Conservation (phyloP, 306 rosid genomes). For the Citrullus amarus region DNA sequence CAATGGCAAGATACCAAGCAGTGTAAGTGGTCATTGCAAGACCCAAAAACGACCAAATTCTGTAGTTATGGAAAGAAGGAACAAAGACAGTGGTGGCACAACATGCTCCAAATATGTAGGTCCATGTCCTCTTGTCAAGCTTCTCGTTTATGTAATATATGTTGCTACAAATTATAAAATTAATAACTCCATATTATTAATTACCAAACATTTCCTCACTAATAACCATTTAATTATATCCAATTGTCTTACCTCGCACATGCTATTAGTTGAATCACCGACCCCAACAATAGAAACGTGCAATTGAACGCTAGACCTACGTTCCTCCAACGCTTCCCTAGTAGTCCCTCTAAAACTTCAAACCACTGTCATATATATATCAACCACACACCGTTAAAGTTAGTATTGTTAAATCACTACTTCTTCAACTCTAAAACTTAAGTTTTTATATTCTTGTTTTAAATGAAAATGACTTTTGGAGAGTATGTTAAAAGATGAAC, state of each 20-base stretch:
- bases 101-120: constrained; percentile 94
- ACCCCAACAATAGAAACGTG: constrained; percentile 94
- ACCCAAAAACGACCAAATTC: constrained; percentile 95
- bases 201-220: too few relatives aligned
- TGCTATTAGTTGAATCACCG: constrained; percentile 94
- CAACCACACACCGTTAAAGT: too few relatives aligned
- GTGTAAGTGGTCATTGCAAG: constrained; percentile 97
- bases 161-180: constrained; percentile 34
- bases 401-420: too few relatives aligned
- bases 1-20: constrained; percentile 90
- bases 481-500: too few relatives aligned
- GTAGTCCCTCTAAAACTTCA: constrained; percentile 92
- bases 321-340: constrained; percentile 93
- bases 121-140: constrained; percentile 98
- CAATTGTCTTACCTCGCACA: constrained; percentile 61
- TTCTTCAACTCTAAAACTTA: too few relatives aligned
- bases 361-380: constrained; percentile 36
- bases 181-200: too few relatives aligned
- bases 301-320: constrained; percentile 93
- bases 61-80: constrained; percentile 90
- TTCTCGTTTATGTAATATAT: constrained; percentile 93
- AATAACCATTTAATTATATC: too few relatives aligned
- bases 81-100: constrained; percentile 97
- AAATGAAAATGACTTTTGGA: too few relatives aligned
- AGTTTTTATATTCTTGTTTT: too few relatives aligned